Percentiles rank a stretch among this genome's conserved stretches.
Evolutionary conservation across 1,284 basidiomycete genomes (phyloP).

Genomic region (Ceratobasidium sp.): DNA sequence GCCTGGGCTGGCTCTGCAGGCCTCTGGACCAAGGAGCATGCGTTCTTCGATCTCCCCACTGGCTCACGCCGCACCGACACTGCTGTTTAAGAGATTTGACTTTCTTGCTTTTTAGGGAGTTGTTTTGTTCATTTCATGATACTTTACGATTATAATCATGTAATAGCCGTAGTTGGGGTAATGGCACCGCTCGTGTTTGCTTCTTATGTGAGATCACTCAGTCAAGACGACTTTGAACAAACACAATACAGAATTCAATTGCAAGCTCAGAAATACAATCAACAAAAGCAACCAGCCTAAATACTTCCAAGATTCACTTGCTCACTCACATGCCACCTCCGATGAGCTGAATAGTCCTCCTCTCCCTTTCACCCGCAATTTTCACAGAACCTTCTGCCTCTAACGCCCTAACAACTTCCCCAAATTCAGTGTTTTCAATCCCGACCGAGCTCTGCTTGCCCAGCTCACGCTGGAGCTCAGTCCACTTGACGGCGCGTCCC

Average conservation of each 20-base stretch:
- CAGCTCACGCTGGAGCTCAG: conserved; percentile 76
- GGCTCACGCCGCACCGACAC: conserved; percentile 32
- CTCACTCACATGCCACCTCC: conserved; percentile 1
- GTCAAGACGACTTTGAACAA: neutral
- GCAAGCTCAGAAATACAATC: too few relatives aligned
- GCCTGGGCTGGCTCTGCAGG: conserved; percentile 25
- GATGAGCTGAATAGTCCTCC: conserved; percentile 69
- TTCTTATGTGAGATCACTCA: neutral
- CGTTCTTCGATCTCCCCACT: conserved; percentile 37
- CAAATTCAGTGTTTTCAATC: conserved; percentile 81
- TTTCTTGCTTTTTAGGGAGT: conserved; percentile 25
- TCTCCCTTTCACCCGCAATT: conserved; percentile 87
- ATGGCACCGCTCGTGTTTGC: conserved; percentile 33
- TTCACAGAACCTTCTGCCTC: conserved; percentile 86
- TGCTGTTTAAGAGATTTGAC: conserved; percentile 16
- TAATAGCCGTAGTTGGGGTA: conserved; percentile 30
- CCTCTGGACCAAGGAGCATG: conserved; percentile 37
- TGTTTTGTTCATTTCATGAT: conserved; percentile 23
- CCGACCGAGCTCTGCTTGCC: conserved; percentile 82
- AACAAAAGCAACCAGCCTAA: neutral
- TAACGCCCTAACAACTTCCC: conserved; percentile 79
- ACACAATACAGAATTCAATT: neutral
- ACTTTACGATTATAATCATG: conserved; percentile 35
- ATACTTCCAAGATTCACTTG: neutral
- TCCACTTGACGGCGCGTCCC: conserved; percentile 78